Percentiles rank a stretch among this genome's conserved stretches.
These are phyloP conservation scores for Xanthoparmelia taractica DNA, from an alignment of 495 filamentous ascomycete genomes.

Conservation along the genomic window DNA sequence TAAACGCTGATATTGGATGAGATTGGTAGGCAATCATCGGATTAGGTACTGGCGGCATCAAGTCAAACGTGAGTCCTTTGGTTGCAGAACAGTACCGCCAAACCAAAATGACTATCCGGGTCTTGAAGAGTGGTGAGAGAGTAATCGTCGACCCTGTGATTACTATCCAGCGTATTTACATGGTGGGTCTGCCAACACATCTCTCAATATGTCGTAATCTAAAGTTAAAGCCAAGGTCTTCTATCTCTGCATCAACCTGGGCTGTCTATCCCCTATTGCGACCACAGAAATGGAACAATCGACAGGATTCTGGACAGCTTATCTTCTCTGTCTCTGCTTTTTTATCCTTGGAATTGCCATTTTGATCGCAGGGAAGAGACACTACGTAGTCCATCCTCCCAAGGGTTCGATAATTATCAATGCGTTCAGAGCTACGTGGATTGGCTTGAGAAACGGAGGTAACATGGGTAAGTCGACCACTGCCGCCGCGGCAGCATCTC, in stretches of 20 bases:
- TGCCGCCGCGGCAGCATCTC: background rate
- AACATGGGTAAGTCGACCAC: constrained; percentile 23
- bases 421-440: constrained; percentile 53
- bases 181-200: constrained; percentile 26
- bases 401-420: constrained; percentile 56
- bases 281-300: constrained; percentile 60
- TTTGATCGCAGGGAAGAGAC: constrained; percentile 48
- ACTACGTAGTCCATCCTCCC: constrained; percentile 55
- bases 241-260: constrained; percentile 73
- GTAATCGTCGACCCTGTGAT: constrained; percentile 69
- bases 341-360: constrained; percentile 48
- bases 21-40: constrained; percentile 34
- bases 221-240: constrained; percentile 35
- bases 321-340: constrained; percentile 58
- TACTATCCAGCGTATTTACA: constrained; percentile 68
- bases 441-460: constrained; percentile 44
- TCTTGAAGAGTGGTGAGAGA: constrained; percentile 56
- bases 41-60: constrained; percentile 62
- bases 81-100: constrained; percentile 70
- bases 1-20: background rate
- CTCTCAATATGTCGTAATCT: background rate
- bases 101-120: constrained; percentile 48
- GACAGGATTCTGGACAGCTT: constrained; percentile 68
- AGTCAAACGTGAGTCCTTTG: constrained; percentile 51
- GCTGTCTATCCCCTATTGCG: constrained; percentile 54